Evolutionary conservation across 345 rosid species (phyloP), one percentile per base, ranked within the genome.

Genomic region (Gossypium sturtianum): DNA sequence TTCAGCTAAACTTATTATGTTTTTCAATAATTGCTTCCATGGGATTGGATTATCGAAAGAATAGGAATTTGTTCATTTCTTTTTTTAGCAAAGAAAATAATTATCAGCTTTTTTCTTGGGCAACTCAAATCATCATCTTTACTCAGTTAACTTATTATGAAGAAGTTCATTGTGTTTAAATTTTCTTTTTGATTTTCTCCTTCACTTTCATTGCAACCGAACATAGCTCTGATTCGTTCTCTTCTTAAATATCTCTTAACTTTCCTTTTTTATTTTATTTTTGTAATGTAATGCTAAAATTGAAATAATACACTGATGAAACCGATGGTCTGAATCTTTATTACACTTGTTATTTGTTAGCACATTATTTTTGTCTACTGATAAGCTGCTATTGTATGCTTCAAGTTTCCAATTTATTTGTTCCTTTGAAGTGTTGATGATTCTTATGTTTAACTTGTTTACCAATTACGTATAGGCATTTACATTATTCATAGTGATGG

Each of bases 401-500:
- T 66, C 17, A 45, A 66, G 34, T 45, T 66, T 20, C 53, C 34
- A 44, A 2, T 20, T 45, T 65, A 10, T 65, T 16, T 64, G 27
- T 12, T 66, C 38, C 41, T 12, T 60, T 63, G 7, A 64, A 41
- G 7, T 64, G 27, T 41, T 64, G 17, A 64, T 41, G 7, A 45
- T n/a, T 43, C 2, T 53, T 53, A 11, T 69, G 15, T 71, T 58
- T n/a, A 19, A 19, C 10, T 16, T 38, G 2, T 48, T 29, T 61
- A 27, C 38, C 47, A 49, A 62, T 73, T 60, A 23, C 16, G 15
- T 34, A 16, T 29, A 53, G 73, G 61, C 52, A 44, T 10, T 52
- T 52, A 70, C 17, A 29, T 70, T 52, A 34, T n/a, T n/a, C 73
- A 29, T 52, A 70, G 11, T 65, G 65, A 89, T 89, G 89, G 89